Evolutionary conservation across 164 flowering plant genomes (phyloP).

Genomic region (Liquidambar formosana): DNA sequence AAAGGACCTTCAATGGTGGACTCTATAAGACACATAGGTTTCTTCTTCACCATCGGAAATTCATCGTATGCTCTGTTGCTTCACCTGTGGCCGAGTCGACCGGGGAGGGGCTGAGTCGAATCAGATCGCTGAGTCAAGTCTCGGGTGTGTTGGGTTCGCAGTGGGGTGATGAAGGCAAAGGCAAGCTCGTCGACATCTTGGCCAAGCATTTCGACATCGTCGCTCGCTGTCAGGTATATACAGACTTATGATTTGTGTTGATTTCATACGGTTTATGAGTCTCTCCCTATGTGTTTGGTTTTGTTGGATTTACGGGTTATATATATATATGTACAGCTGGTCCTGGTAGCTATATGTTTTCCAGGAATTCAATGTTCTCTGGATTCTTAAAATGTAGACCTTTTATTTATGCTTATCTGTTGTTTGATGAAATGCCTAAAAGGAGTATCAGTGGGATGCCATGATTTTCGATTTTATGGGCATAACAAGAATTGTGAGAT

Average conservation of each 20-base stretch:
- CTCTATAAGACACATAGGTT: not conserved
- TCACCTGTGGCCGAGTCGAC: conserved; percentile 27
- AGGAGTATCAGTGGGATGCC: not conserved
- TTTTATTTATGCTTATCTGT: not conserved
- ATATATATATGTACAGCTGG: not conserved
- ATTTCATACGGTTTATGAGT: not conserved
- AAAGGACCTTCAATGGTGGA: not conserved
- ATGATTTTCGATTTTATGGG: not conserved
- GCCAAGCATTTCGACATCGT: conserved; percentile 83
- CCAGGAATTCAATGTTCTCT: too few species aligned
- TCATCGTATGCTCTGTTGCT: conserved; percentile 31
- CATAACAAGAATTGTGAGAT: not conserved
- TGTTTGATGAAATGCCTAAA: not conserved
- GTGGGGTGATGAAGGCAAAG: conserved; percentile 99
- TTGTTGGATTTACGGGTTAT: not conserved
- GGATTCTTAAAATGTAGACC: too few species aligned
- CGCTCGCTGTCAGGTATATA: conserved; percentile 97
- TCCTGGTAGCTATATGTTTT: too few species aligned
- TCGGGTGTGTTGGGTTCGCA: conserved; percentile 88
- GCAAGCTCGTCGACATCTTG: conserved; percentile 91
- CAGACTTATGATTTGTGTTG: too few species aligned
- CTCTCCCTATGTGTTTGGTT: not conserved
- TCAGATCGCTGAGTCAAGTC: conserved; percentile 76
- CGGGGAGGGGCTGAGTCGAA: conserved; percentile 32
- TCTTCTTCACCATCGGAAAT: not conserved